A percentile compares a stretch with the other conserved stretches of the same genome.
Conservation (phyloP, 306 rosid genomes). For the Prinsepia uniflora region DNA sequence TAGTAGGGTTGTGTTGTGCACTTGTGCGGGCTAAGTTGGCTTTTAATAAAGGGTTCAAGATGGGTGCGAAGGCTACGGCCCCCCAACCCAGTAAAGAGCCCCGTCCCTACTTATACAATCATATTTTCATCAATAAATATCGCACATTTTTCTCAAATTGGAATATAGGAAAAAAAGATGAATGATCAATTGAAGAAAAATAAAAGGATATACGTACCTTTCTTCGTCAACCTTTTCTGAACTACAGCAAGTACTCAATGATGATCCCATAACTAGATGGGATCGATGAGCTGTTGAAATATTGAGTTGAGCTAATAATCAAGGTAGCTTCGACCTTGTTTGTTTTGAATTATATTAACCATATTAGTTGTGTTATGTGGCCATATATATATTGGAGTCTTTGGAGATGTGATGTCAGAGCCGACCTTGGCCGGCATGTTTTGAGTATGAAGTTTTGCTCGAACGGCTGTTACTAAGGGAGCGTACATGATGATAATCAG, state of each 20-base stretch:
- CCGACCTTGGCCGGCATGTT: constrained; percentile 75
- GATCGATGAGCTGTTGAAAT: constrained; percentile 1
- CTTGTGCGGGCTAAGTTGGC: no score
- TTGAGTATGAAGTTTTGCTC: constrained; percentile 8
- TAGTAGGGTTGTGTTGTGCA: no score
- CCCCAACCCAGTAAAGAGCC: no score
- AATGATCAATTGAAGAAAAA: neutral
- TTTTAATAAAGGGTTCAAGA: no score
- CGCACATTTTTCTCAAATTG: neutral
- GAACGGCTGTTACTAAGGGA: constrained; percentile 13
- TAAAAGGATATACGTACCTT: constrained; percentile 37
- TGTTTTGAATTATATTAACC: neutral
- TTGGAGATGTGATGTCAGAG: constrained; percentile 30
- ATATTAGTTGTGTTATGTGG: neutral
- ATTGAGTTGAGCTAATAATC: constrained; percentile 1
- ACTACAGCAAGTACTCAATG: constrained; percentile 47
- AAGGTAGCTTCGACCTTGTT: neutral
- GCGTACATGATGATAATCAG: neutral
- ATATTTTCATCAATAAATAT: no score
- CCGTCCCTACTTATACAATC: no score
- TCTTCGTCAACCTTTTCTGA: constrained; percentile 60
- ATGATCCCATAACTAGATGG: constrained; percentile 55
- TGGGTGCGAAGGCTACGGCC: no score
- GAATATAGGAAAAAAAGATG: neutral
- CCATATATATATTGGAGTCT: constrained; percentile 3